Evolutionary conservation across 768 basidiomycete species (phyloP).

Genomic region (Strobilomyces dryophilus): DNA sequence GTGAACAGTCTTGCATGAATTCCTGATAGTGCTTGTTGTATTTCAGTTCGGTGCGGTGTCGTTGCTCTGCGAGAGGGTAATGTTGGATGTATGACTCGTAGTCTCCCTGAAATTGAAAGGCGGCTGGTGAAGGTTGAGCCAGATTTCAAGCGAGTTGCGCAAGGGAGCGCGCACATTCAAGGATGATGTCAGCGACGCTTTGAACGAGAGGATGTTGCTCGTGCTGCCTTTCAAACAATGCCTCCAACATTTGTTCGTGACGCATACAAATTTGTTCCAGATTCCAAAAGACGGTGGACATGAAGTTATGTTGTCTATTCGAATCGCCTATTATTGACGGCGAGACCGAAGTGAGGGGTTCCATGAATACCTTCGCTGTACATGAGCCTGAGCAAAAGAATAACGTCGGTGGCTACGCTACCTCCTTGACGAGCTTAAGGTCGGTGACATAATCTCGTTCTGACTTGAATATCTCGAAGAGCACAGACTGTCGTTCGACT

Average conservation of each 20-base stretch:
- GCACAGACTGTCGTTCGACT: conserved; percentile 77
- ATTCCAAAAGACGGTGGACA: conserved; percentile 84
- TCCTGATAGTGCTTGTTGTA: conserved; percentile 61
- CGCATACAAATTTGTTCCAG: conserved; percentile 60
- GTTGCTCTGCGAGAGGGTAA: conserved; percentile 82
- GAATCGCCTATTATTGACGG: conserved; percentile 61
- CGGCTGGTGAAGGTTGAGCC: conserved; percentile 25
- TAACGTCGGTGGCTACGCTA: conserved; percentile 24
- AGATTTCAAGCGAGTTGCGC: conserved; percentile 2
- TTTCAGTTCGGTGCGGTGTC: conserved; percentile 72
- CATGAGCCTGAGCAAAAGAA: conserved; percentile 2
- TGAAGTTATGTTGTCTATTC: conserved; percentile 56
- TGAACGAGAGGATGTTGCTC: conserved; percentile 83
- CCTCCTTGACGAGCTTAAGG: conserved; percentile 65
- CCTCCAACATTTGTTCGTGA: conserved; percentile 64
- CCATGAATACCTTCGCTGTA: conserved; percentile 61
- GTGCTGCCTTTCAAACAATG: conserved; percentile 74
- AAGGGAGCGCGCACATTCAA: conserved; percentile 55
- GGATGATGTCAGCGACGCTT: conserved; percentile 80
- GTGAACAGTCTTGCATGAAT: conserved; percentile 60
- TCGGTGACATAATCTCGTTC: conserved; percentile 89
- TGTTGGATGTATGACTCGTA: conserved; percentile 87
- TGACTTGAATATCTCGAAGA: conserved; percentile 88
- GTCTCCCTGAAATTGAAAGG: conserved; percentile 48
- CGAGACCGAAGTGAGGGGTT: conserved; percentile 52